Percentiles rank a stretch among this genome's conserved stretches.
phyloP scores from a whole-genome alignment of 2,329 filamentous ascomycete species.

The Ascochyta viciae-villosae region DNA sequence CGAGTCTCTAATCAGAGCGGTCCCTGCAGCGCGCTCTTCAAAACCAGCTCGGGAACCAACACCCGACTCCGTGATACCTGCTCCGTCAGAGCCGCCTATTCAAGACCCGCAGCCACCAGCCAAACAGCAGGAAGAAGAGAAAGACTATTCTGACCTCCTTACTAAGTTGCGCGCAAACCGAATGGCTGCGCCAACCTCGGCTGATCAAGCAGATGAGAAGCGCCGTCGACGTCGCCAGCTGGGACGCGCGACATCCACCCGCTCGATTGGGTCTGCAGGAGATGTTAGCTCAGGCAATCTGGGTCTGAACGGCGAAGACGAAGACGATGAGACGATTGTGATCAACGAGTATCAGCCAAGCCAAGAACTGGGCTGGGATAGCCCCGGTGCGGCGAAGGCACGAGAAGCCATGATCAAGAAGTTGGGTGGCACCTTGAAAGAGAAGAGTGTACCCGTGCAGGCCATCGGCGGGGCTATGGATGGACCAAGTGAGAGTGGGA shows the following conservation, averaged over 20 bases:
- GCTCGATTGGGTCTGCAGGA: conserved; percentile 38
- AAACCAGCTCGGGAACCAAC: conserved; percentile 24
- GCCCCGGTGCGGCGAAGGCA: conserved; percentile 43
- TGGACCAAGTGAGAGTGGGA: conserved; percentile 32
- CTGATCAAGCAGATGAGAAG: conserved; percentile 30
- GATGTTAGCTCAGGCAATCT: conserved; percentile 32
- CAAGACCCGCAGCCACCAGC: conserved; percentile 15
- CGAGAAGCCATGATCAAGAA: conserved; percentile 46
- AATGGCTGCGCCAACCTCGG: conserved; percentile 29
- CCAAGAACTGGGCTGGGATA: conserved; percentile 49
- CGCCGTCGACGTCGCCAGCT: conserved; percentile 35
- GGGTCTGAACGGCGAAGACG: conserved; percentile 25
- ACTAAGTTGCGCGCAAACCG: conserved; percentile 41
- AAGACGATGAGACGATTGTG: conserved; percentile 26
- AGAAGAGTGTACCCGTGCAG: conserved; percentile 34
- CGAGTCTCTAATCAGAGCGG: conserved; percentile 30
- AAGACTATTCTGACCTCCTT: conserved; percentile 43
- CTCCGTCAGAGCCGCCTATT: conserved; percentile 20
- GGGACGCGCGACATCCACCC: conserved; percentile 42
- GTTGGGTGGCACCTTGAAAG: conserved; percentile 45
- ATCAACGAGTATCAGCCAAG: conserved; percentile 43
- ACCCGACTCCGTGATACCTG: conserved; percentile 38
- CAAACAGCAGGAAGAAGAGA: conserved; percentile 30
- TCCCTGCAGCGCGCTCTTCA: conserved; percentile 21
- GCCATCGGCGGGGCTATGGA: conserved; percentile 46